These are phyloP conservation scores for Leishmania turanica DNA, from an alignment of 208 protist genomes.

Conservation along the genomic window DNA sequence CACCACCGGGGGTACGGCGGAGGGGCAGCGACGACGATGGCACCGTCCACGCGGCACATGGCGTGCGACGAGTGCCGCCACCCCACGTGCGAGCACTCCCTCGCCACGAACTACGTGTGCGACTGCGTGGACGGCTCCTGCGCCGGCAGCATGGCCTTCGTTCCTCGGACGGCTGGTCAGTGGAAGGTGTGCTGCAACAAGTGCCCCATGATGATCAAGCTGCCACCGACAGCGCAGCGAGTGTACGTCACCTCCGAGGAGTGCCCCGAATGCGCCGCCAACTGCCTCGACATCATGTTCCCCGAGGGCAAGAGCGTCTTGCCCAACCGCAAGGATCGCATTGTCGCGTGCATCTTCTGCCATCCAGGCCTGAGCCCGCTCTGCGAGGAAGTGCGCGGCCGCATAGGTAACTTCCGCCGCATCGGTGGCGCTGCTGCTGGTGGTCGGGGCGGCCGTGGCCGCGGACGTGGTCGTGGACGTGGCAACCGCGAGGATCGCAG, in stretches of 20 bases:
- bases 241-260: slow-evolving; percentile 78
- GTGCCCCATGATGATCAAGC: slow-evolving; percentile 89
- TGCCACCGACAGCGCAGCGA: slow-evolving; percentile 83
- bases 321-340: slow-evolving; percentile 71
- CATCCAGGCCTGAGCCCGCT: slow-evolving; percentile 54
- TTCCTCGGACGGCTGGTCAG: slow-evolving; percentile 80
- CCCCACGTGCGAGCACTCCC: slow-evolving; percentile 89
- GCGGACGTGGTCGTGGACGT: slow-evolving; percentile 23
- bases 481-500: slow-evolving; percentile 27
- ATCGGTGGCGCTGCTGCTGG: slow-evolving; percentile 30
- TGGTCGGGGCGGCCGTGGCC: slow-evolving; percentile 31
- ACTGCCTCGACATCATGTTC: slow-evolving; percentile 78
- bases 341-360: slow-evolving; percentile 84
- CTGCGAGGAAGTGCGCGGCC: slow-evolving; percentile 78
- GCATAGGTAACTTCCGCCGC: slow-evolving; percentile 63
- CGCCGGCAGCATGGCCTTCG: slow-evolving; percentile 86
- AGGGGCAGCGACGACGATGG: background rate
- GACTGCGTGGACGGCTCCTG: slow-evolving; percentile 82
- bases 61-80: slow-evolving; percentile 93
- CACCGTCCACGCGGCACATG: slow-evolving; percentile 50
- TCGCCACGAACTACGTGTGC: slow-evolving; percentile 88
- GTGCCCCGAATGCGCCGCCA: slow-evolving; percentile 78
- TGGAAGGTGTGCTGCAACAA: slow-evolving; percentile 91
- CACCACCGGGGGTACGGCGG: background rate
- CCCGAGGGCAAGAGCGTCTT: slow-evolving; percentile 82